A percentile compares a stretch with the other conserved stretches of the same genome.
Conservation (phyloP, 345 rosid genomes). For the Turnera subulata region DNA sequence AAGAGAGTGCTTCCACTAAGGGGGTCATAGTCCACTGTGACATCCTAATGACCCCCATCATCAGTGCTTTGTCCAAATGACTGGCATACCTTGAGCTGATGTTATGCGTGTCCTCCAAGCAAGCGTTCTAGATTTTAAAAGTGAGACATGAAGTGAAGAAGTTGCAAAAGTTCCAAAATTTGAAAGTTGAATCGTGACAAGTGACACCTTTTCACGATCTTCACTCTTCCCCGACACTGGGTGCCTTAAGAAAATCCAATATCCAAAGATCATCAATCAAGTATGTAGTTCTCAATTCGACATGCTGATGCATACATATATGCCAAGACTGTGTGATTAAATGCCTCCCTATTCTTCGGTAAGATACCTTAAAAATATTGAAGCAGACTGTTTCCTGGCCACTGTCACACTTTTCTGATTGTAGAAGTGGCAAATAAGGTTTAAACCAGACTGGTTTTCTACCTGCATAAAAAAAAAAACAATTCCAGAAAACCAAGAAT, state of each 20-base stretch:
- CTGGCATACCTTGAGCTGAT: slow-evolving; percentile 63
- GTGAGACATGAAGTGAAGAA: slow-evolving; percentile 52
- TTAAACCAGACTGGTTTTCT: slow-evolving; percentile 72
- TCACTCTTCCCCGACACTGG: slow-evolving; percentile 29
- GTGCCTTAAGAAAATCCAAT: slow-evolving; percentile 42
- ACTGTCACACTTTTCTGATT: slow-evolving; percentile 52
- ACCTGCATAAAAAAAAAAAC: slow-evolving; percentile 41
- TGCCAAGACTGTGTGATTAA: too few relatives aligned
- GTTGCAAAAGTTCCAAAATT: slow-evolving; percentile 50
- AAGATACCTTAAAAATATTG: slow-evolving; percentile 65
- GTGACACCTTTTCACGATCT: slow-evolving; percentile 37
- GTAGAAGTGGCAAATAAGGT: slow-evolving; percentile 56
- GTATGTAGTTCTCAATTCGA: background rate
- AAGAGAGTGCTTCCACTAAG: too few relatives aligned
- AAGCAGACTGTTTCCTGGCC: slow-evolving; percentile 60
- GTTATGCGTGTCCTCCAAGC: slow-evolving; percentile 86
- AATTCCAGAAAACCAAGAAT: background rate
- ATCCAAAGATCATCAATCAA: slow-evolving; percentile 21
- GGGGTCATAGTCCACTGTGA: too few relatives aligned
- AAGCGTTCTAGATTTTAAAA: slow-evolving; percentile 49
- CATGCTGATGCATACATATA: too few relatives aligned
- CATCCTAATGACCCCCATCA: too few relatives aligned
- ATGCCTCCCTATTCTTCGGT: background rate
- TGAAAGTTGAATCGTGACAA: slow-evolving; percentile 68
- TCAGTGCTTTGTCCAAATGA: background rate